Evolutionary conservation across 192 early-diverging fungal species (phyloP), one percentile per base, ranked within the genome.

Genomic region (Helicostylum pulchrum): DNA sequence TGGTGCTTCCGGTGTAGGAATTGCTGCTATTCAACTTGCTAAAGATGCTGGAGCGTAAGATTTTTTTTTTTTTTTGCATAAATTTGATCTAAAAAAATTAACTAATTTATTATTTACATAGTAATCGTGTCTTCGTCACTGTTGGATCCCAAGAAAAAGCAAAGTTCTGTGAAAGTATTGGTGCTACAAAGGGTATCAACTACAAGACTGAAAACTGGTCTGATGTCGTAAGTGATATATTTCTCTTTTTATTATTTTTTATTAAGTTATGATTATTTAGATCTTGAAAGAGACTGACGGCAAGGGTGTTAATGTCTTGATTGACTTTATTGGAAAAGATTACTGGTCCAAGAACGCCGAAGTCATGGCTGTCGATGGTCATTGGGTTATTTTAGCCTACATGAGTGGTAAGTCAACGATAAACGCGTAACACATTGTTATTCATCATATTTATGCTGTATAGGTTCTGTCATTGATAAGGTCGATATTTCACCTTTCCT

Each of bases 1-100:
- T 5, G 92, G 87, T 2, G 88, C 89, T 0, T 80, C 80, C 21
- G 88, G 88, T 50, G 92, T 94, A 3, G 88, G 89, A 8, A 80
- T 84, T 3, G 88, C 87, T 7, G 89, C 88, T 14, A 91, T 94
- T 68, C 92, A 94, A 70, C 75, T 94, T 10, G 92, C 92, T 39
- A 88, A 84, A 59, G 51, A 68, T 43, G 65, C 71, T n/a, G 79
- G 79, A 4, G 85, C 85, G 70, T 78, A 76, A 68, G 77, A 69
- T 17, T 12, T 10, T 44, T 30, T n/a, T n/a, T n/a, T n/a, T n/a
- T n/a, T n/a, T n/a, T 53, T 45, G 8, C 26, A 26, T 26, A 26
- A 26, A 26, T 2, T 45, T 45, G 44, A n/a, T n/a, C n/a, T 15
- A 45, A 1, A 14, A 10, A n/a, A 14, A 17, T 21, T 20, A 23